A percentile compares a stretch with the other conserved stretches of the same genome.
Conservation (phyloP, 352 stramenopile genomes). For the Pythium periplocum region DNA sequence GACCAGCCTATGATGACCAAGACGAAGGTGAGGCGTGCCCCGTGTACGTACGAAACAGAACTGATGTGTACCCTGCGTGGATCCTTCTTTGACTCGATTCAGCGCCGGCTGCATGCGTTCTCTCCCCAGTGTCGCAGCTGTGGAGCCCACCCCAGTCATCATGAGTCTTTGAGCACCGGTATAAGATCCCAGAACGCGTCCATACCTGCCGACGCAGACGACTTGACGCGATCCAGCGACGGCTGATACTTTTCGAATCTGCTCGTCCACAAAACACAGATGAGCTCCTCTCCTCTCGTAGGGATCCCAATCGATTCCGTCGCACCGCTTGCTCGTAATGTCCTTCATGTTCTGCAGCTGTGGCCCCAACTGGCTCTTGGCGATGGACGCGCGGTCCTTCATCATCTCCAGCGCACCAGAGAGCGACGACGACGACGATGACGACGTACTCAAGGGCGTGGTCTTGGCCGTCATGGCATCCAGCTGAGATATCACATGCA, state of each 20-base stretch:
- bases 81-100: constrained; percentile 63
- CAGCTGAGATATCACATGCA: constrained; percentile 2
- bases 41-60: too few relatives aligned
- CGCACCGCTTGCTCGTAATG: constrained; percentile 25
- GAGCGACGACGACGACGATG: constrained; percentile 6
- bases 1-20: constrained; percentile 38
- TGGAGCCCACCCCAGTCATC: neutral
- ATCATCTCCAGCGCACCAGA: constrained; percentile 17
- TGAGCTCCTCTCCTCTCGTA: neutral
- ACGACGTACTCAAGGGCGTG: neutral
- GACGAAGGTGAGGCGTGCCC: neutral
- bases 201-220: constrained; percentile 58
- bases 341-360: constrained; percentile 29
- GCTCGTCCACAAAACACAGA: neutral
- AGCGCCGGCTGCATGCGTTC: constrained; percentile 47
- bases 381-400: constrained; percentile 25
- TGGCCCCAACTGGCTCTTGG: constrained; percentile 25
- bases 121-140: constrained; percentile 36
- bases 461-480: too few relatives aligned
- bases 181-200: neutral
- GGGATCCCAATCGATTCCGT: too few relatives aligned
- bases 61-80: constrained; percentile 35
- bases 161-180: constrained; percentile 5
- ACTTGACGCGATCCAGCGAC: constrained; percentile 67
- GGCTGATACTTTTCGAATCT: constrained; percentile 73